Evolutionary conservation across 1,284 basidiomycete genomes (phyloP), one percentile per base, ranked within the genome.

Genomic region (Moesziomyces globuligerus): DNA sequence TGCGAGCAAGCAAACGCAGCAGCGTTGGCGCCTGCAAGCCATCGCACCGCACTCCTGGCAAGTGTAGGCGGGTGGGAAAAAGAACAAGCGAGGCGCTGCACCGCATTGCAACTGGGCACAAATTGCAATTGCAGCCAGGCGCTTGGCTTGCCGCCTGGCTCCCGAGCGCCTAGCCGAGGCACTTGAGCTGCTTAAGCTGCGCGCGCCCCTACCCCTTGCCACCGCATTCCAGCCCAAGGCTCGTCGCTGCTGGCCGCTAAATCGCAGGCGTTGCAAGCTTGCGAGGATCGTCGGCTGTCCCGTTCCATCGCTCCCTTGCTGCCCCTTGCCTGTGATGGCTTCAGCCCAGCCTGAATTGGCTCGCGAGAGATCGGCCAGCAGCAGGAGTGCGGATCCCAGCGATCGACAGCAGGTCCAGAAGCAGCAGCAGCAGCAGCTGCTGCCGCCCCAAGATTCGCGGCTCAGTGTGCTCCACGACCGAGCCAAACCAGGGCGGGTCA

Each of bases 261-360:
- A 32, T 11, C n/a, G 11, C 29, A 32, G 13, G 29, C 29, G 13
- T 32, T 32, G 29, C 29, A 32, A 15, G 13, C 13, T 32, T 32
- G 29, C 29, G 29, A 32, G 29, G 29, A 32, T 32, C 29, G 29
- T 15, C 29, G 29, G 5, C 13, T 43, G 21, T 32, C 38, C 26
- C 39, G n/a, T 29, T 28, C 45, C 49, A 51, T 54, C 40, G 21
- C 24, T 20, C 40, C 15, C 21, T 42, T 21, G 4, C 29, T 38
- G 46, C 57, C 50, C 57, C 57, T 60, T 53, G 46, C 50, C 34
- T 53, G n/a, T 7, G 36, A 59, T 39, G 44, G 57, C 41, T 52
- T 44, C 40, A 45, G 50, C 50, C 41, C 20, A 34, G 29, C 37
- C n/a, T n/a, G n/a, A n/a, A n/a, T n/a, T n/a, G n/a, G n/a, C n/a